A percentile compares a stretch with the other conserved stretches of the same genome.
Evolutionary conservation across 1,284 basidiomycete genomes (phyloP).

Genomic region (Rhodotorula sp.): DNA sequence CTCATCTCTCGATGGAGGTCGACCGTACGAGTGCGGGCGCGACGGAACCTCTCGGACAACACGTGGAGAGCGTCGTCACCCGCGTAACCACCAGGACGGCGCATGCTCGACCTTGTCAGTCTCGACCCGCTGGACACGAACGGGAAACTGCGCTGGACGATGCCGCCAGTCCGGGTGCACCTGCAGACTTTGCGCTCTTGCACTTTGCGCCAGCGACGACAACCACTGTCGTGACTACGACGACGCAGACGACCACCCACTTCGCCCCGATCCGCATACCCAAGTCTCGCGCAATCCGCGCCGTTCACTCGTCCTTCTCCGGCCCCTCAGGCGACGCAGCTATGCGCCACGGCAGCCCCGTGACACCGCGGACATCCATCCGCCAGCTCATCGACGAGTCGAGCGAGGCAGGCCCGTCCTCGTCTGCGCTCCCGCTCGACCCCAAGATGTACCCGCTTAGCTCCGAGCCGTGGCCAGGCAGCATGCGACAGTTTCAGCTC

Average conservation of each 20-base stretch:
- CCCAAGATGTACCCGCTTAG: conserved; percentile 36
- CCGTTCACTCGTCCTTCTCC: conserved; percentile 24
- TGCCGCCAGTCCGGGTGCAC: too few relatives aligned
- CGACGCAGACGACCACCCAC: conserved; percentile 43
- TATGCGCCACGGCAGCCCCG: neutral
- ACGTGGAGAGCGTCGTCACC: neutral
- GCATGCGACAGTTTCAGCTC: conserved; percentile 18
- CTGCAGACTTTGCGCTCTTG: conserved; percentile 31
- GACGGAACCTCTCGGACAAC: neutral
- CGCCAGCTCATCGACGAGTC: conserved; percentile 3
- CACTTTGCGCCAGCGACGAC: conserved; percentile 41
- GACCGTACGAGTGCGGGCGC: neutral
- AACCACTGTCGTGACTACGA: conserved; percentile 43
- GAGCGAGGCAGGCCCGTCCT: conserved; percentile 6
- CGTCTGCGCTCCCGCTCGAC: conserved; percentile 23
- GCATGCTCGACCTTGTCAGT: neutral
- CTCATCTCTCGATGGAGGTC: neutral
- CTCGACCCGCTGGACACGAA: neutral
- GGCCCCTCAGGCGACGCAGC: conserved; percentile 6
- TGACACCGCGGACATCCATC: conserved; percentile 9
- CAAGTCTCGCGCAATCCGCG: conserved; percentile 18
- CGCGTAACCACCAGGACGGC: neutral
- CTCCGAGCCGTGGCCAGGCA: conserved; percentile 20
- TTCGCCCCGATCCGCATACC: conserved; percentile 45
- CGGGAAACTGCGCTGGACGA: neutral